These are phyloP conservation scores for Globisporangium iwayamae DNA, from an alignment of 352 stramenopile species.

Conservation along the genomic window DNA sequence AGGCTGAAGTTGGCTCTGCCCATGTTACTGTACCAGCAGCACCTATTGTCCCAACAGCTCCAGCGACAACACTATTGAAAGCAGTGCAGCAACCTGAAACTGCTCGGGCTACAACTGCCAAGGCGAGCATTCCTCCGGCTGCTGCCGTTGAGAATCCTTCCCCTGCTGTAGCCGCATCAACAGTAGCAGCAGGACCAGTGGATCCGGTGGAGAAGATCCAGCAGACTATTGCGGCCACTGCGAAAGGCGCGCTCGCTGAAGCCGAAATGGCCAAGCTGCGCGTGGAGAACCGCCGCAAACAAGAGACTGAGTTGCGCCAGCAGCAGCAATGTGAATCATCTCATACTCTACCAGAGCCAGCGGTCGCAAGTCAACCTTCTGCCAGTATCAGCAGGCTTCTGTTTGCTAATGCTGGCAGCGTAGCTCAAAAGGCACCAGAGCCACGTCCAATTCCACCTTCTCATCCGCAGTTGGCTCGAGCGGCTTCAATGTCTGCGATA, in stretches of 20 bases:
- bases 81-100: background rate
- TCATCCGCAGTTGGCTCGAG: slow-evolving; percentile 6
- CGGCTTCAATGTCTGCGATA: slow-evolving; percentile 4
- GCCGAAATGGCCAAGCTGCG: slow-evolving; percentile 67
- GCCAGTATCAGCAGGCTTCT: background rate
- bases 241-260: slow-evolving; percentile 59
- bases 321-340: slow-evolving; percentile 21
- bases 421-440: background rate
- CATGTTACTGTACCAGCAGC: background rate
- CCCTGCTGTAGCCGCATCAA: background rate
- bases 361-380: background rate
- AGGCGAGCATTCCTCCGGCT: background rate
- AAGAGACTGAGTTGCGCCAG: slow-evolving; percentile 41
- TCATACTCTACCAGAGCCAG: background rate
- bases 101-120: background rate
- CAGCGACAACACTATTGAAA: background rate
- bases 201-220: slow-evolving; percentile 18
- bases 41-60: background rate
- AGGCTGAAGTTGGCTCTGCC: background rate
- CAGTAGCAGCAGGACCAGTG: background rate
- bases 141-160: background rate
- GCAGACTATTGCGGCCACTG: slow-evolving; percentile 37
- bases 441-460: background rate
- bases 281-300: slow-evolving; percentile 58
- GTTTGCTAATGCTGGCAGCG: background rate